These are phyloP conservation scores for Malus asiatica DNA, from an alignment of 306 rosid species.

Conservation along the genomic window DNA sequence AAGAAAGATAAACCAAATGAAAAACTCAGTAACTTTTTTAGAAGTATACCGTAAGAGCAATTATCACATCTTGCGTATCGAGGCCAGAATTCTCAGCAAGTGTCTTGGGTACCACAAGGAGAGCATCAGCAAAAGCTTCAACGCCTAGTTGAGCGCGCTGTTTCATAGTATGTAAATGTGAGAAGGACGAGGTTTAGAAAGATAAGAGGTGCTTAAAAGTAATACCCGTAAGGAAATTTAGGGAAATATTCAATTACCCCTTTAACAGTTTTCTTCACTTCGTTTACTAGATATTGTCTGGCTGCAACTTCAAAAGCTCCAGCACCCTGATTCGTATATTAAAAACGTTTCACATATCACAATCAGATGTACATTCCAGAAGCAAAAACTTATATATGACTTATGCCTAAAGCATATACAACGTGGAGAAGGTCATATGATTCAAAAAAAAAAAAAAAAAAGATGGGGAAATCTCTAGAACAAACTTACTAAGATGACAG, in stretches of 20 bases:
- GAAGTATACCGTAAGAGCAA: constrained; percentile 60
- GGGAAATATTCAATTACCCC: constrained; percentile 58
- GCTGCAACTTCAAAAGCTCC: constrained; percentile 99
- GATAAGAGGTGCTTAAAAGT: neutral
- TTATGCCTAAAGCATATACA: neutral
- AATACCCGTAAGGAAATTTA: neutral
- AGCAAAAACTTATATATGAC: neutral
- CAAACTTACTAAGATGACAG: constrained; percentile 70
- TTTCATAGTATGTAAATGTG: constrained; percentile 25
- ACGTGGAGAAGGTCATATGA: neutral
- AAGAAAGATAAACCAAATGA: neutral
- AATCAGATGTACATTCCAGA: neutral
- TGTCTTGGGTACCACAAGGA: constrained; percentile 93
- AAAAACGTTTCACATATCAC: neutral
- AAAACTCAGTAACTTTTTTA: neutral
- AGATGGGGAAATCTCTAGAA: neutral
- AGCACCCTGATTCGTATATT: constrained; percentile 59
- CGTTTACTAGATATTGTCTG: constrained; percentile 67
- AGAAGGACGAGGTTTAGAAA: neutral
- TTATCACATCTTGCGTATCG: constrained; percentile 88
- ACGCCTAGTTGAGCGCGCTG: constrained; percentile 99
- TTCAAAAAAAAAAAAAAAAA: neutral
- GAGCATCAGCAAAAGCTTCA: constrained; percentile 94
- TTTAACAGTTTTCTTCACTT: constrained; percentile 88
- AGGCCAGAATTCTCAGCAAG: constrained; percentile 96